Percentiles rank a stretch among this genome's conserved stretches.
Evolutionary conservation across 2,329 filamentous ascomycete genomes (phyloP).

Genomic region (Trichophyton rubrum): DNA sequence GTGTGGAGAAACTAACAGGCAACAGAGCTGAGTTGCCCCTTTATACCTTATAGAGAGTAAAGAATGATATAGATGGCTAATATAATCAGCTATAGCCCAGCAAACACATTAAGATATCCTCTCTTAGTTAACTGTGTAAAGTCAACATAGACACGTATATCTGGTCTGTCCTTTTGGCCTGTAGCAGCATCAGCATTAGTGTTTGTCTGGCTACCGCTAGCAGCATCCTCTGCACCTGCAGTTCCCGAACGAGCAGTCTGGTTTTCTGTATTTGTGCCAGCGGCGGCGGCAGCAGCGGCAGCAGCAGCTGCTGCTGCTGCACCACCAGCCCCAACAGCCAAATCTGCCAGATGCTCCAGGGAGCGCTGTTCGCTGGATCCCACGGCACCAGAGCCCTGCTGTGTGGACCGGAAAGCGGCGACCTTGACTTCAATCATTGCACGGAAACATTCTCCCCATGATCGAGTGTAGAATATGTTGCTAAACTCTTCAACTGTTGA

Average conservation of each 20-base stretch:
- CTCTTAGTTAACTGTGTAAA: constrained; percentile 31
- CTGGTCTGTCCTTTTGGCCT: constrained; percentile 12
- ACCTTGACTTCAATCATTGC: constrained; percentile 29
- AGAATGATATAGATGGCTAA: background rate
- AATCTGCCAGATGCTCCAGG: constrained; percentile 32
- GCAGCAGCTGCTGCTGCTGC: constrained; percentile 13
- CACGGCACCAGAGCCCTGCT: constrained; percentile 17
- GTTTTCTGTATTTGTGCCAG: constrained; percentile 6
- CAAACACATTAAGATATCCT: constrained; percentile 31
- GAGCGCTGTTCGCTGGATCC: constrained; percentile 34
- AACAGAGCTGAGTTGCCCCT: background rate
- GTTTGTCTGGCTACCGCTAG: background rate
- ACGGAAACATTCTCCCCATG: constrained; percentile 32
- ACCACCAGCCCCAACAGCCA: constrained; percentile 33
- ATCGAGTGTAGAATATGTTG: constrained; percentile 27
- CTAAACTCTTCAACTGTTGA: constrained; percentile 24
- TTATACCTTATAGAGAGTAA: background rate
- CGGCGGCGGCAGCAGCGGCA: background rate
- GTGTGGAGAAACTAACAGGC: background rate
- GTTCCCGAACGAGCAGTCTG: constrained; percentile 7
- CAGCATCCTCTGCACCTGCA: constrained; percentile 5
- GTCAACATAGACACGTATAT: constrained; percentile 26
- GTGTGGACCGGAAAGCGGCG: constrained; percentile 19
- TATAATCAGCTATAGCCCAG: constrained; percentile 6
- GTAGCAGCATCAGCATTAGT: background rate